Percentiles rank a stretch among this genome's conserved stretches.
Conservation (phyloP, 1,139 yeast species). For the Williopsis jadinii region DNA sequence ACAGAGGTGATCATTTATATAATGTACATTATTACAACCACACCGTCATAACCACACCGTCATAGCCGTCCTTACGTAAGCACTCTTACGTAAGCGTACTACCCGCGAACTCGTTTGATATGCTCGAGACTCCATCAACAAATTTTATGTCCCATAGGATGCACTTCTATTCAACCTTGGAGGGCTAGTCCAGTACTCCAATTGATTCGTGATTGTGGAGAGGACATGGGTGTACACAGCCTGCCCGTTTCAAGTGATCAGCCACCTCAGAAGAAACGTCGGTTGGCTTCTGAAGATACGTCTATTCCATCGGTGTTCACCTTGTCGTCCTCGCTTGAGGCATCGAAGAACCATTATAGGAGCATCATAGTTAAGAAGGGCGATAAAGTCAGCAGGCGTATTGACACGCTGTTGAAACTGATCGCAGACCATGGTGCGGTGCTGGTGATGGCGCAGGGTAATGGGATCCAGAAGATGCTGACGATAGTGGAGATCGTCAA, state of each 20-base stretch:
- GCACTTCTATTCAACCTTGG: too few species aligned
- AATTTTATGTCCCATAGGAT: too few species aligned
- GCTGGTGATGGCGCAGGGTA: constrained; percentile 18
- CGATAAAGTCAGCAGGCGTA: constrained; percentile 12
- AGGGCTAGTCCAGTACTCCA: too few species aligned
- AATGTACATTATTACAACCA: neutral
- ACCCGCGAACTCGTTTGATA: too few species aligned
- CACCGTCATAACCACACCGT: too few species aligned
- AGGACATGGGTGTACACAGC: too few species aligned
- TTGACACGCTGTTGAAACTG: constrained; percentile 2
- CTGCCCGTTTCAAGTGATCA: neutral
- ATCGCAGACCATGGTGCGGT: constrained; percentile 4
- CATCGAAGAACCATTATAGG: constrained; percentile 1
- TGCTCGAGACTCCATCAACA: too few species aligned
- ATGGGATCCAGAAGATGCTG: constrained; percentile 16
- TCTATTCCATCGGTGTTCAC: neutral
- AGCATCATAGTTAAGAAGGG: constrained; percentile 2
- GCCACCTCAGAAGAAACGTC: constrained; percentile 7
- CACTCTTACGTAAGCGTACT: too few species aligned
- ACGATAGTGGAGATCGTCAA: constrained; percentile 20
- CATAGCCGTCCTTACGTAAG: too few species aligned
- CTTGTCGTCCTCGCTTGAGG: constrained; percentile 3
- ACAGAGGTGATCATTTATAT: too few species aligned
- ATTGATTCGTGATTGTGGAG: too few species aligned
- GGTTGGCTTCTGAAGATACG: neutral